Base-by-base conservation (phyloP, 208 protist species). In the Acanthamoeba sp. region DNA sequence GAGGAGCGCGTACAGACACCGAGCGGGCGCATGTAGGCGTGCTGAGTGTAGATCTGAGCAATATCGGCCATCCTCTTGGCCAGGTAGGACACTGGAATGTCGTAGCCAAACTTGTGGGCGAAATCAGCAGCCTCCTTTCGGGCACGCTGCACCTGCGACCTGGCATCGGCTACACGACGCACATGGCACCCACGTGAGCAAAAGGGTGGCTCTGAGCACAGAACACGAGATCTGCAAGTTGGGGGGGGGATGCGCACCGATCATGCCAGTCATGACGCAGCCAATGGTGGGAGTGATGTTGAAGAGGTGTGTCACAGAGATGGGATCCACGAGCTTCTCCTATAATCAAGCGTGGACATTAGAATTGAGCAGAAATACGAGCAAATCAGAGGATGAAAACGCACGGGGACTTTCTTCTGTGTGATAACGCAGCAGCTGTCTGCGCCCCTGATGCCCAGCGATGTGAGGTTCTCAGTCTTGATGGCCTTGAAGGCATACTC, bases 401-500 rank as follows among this genome's bases (percentile, higher is more conserved):
- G 52, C 84, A 97, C 96, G 27, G 97, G 98, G 48, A 99, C 98
- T 95, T 99, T 99, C 96, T 99, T 99, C 96, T 99, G 99, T 36
- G 99, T 99, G 52, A 99, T 98, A 10, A 99, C 98, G 62, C 99
- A 96, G 10, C 97, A 97, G 80, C 96, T 98, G 96, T 99, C 98
- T 85, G 99, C 98, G 94, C 98, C 99, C 40, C 99, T 95, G 29
- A 99, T 98, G 57, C 98, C 99, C 29, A 99, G 95, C 0, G 98
- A 98, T 20, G 99, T 99, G 18, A 99, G 93, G n/a, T 98, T 98
- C 20, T 97, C 97, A 88, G 99, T 98, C 55, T 98, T 99, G 38
- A 99, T 98, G 12, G 99, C 99, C 96, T 99, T 99, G 97, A 99
- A 99, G 34, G 99, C 99, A 97, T 99, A 99, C 95, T 99, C 98